Conservation (phyloP, 805 yeast species). For the Zygosaccharomyces bisporus region DNA sequence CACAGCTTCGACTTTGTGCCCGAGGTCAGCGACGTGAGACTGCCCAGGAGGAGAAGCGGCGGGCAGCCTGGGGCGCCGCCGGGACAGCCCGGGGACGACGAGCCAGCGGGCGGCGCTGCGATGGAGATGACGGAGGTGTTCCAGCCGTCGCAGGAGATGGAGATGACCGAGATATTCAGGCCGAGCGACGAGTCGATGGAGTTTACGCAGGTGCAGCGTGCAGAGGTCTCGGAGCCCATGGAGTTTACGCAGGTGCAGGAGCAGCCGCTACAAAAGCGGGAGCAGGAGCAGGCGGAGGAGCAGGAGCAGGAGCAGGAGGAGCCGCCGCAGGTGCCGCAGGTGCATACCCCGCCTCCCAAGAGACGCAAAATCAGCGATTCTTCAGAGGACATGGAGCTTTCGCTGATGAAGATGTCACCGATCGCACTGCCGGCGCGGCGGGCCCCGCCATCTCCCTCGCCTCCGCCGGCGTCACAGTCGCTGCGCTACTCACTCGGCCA, state of each 20-base stretch:
- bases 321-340: not conserved
- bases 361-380: slow-evolving; percentile 7
- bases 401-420: slow-evolving; percentile 30
- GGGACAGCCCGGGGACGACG: slow-evolving; percentile 5
- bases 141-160: slow-evolving; percentile 13
- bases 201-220: slow-evolving; percentile 15
- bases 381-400: slow-evolving; percentile 18
- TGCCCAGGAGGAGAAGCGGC: slow-evolving; percentile 24
- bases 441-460: not conserved
- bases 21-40: slow-evolving; percentile 16
- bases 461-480: not conserved
- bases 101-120: slow-evolving; percentile 17
- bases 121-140: slow-evolving; percentile 27
- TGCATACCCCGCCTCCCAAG: slow-evolving; percentile 10
- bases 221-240: slow-evolving; percentile 6
- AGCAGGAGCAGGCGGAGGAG: not conserved
- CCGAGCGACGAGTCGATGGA: slow-evolving; percentile 16
- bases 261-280: too few species aligned
- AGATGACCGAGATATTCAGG: slow-evolving; percentile 9
- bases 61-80: slow-evolving; percentile 17
- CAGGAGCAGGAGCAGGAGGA: too few species aligned
- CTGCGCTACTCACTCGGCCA: slow-evolving; percentile 14
- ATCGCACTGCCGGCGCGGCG: slow-evolving; percentile 16
- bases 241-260: slow-evolving; percentile 16
- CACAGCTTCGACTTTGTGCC: slow-evolving; percentile 49